phyloP scores from a whole-genome alignment of 2,329 filamentous ascomycete species.

The Fusarium xyrophilum region DNA sequence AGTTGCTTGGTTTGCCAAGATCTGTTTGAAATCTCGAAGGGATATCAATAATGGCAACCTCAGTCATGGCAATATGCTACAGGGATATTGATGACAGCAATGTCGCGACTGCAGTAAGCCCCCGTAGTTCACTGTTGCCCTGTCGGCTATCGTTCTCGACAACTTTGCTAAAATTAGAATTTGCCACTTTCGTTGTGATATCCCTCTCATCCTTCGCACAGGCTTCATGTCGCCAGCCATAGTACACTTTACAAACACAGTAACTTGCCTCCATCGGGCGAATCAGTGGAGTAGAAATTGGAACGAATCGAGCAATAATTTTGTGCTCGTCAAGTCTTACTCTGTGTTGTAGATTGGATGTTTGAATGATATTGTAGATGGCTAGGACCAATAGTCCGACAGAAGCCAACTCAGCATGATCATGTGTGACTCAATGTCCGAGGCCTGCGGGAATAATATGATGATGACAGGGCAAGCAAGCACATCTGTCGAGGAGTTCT shows the following conservation, averaged over 20 bases:
- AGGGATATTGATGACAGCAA: constrained; percentile 24
- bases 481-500: not conserved
- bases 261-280: not conserved
- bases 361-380: not conserved
- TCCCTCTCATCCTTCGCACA: constrained; percentile 15
- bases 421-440: not conserved
- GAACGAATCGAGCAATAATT: not conserved
- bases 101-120: constrained; percentile 18
- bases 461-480: not conserved
- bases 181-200: constrained; percentile 32
- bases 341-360: not conserved
- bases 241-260: constrained; percentile 11
- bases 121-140: constrained; percentile 1
- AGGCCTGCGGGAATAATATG: not conserved
- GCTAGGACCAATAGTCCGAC: not conserved
- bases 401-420: not conserved
- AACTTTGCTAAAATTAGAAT: constrained; percentile 27
- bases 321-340: not conserved
- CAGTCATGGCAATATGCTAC: not conserved
- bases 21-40: not conserved
- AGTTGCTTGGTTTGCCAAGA: not conserved
- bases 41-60: not conserved
- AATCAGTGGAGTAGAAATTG: not conserved
- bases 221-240: constrained; percentile 4
- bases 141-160: constrained; percentile 21